These are phyloP conservation scores for Helminthosporium solani DNA, from an alignment of 2,329 filamentous ascomycete species.

Conservation along the genomic window DNA sequence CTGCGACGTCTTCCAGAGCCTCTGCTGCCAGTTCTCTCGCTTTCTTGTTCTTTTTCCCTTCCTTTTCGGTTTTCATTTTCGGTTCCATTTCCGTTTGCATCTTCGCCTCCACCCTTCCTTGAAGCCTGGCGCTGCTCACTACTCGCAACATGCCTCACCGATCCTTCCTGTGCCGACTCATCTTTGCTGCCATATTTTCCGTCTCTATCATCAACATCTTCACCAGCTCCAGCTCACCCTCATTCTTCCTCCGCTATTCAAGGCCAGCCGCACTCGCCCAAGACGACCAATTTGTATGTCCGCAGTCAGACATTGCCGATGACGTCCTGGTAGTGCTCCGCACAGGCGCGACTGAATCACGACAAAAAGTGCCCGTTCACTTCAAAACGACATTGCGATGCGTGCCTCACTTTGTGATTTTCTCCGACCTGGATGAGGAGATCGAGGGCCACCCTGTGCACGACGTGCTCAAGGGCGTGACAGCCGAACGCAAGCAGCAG, in stretches of 20 bases:
- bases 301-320: slow-evolving; percentile 42
- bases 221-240: slow-evolving; percentile 29
- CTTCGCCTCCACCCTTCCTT: slow-evolving; percentile 4
- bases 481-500: slow-evolving; percentile 35
- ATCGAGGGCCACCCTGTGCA: slow-evolving; percentile 52
- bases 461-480: slow-evolving; percentile 49
- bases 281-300: slow-evolving; percentile 27
- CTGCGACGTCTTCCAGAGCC: not conserved
- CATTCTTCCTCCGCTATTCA: slow-evolving; percentile 29
- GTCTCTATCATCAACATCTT: slow-evolving; percentile 40
- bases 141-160: slow-evolving; percentile 32
- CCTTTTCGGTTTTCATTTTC: not conserved
- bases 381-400: slow-evolving; percentile 59
- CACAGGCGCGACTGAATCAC: slow-evolving; percentile 61
- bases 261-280: slow-evolving; percentile 19
- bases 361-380: slow-evolving; percentile 59
- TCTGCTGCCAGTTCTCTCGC: slow-evolving; percentile 1
- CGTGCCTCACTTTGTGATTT: slow-evolving; percentile 56
- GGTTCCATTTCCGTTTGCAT: slow-evolving; percentile 1
- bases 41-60: slow-evolving; percentile 4
- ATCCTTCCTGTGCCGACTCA: slow-evolving; percentile 34
- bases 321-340: slow-evolving; percentile 61
- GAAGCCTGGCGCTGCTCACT: slow-evolving; percentile 20
- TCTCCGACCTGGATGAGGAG: slow-evolving; percentile 61
- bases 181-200: slow-evolving; percentile 37